phyloP scores from a whole-genome alignment of 192 early-diverging fungal species.

The Coemansia sp. region DNA sequence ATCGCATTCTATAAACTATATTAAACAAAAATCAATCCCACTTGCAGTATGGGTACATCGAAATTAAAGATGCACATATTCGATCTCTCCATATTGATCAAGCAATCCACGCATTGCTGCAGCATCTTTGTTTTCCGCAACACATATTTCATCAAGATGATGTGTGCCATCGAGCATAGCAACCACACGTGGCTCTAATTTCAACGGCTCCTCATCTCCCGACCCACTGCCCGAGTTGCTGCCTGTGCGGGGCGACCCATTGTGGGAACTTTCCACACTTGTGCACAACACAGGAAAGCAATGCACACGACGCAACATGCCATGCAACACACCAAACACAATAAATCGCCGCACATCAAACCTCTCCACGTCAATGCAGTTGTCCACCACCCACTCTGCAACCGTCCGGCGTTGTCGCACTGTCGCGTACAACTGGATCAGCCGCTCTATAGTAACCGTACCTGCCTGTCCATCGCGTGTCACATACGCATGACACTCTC shows the following conservation, averaged over 20 bases:
- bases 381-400: constrained; percentile 83
- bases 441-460: constrained; percentile 62
- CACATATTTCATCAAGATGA: constrained; percentile 50
- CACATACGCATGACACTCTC: constrained; percentile 79
- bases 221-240: constrained; percentile 3
- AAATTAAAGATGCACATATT: constrained; percentile 35
- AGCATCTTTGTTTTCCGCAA: constrained; percentile 21
- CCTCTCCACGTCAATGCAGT: constrained; percentile 62
- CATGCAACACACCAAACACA: constrained; percentile 85
- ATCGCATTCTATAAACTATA: too few relatives aligned
- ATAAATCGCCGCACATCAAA: constrained; percentile 89
- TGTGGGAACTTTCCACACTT: neutral
- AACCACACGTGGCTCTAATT: constrained; percentile 2
- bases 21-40: neutral
- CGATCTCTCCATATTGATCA: constrained; percentile 27
- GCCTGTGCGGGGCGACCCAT: neutral
- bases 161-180: constrained; percentile 46
- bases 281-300: constrained; percentile 73
- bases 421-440: constrained; percentile 78
- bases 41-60: neutral
- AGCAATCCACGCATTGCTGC: constrained; percentile 20
- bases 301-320: constrained; percentile 82
- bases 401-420: constrained; percentile 77
- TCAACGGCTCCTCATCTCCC: neutral
- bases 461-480: constrained; percentile 43